A percentile compares a stretch with the other conserved stretches of the same genome.
These are phyloP conservation scores for Aspergillus sp. DNA, from an alignment of 2,329 filamentous ascomycete species.

Conservation along the genomic window DNA sequence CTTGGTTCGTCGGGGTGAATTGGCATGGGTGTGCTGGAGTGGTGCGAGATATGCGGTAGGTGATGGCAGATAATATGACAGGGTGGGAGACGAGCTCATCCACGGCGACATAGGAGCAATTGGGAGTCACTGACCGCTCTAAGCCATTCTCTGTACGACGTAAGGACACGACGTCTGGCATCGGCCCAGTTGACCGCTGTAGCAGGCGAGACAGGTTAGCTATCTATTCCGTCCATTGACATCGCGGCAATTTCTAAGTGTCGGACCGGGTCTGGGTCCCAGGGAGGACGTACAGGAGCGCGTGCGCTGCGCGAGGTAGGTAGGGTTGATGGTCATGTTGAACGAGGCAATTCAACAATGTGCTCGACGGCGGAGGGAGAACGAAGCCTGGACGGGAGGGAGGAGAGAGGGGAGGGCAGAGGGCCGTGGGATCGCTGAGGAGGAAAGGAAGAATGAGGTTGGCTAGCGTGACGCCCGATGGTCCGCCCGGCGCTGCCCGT, in stretches of 20 bases:
- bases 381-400: background rate
- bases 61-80: background rate
- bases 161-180: conserved; percentile 81
- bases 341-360: conserved; percentile 1
- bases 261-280: conserved; percentile 17
- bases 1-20: too few species aligned
- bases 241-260: conserved; percentile 21
- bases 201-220: conserved; percentile 22
- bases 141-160: conserved; percentile 92
- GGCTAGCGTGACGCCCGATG: conserved; percentile 21
- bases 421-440: conserved; percentile 3
- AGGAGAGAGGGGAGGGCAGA: conserved; percentile 10
- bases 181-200: conserved; percentile 85
- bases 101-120: background rate
- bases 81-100: background rate
- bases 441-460: conserved; percentile 21
- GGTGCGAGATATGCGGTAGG: background rate
- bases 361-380: conserved; percentile 6
- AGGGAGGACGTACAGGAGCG: conserved; percentile 64
- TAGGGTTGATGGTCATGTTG: conserved; percentile 85
- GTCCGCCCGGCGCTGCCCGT: conserved; percentile 13
- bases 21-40: too few species aligned
- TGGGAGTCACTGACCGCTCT: conserved; percentile 70
- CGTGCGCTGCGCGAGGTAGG: conserved; percentile 80
- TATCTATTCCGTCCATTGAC: conserved; percentile 18